Base-by-base conservation (phyloP, 1,284 basidiomycete species). In the Moesziomyces sp. region DNA sequence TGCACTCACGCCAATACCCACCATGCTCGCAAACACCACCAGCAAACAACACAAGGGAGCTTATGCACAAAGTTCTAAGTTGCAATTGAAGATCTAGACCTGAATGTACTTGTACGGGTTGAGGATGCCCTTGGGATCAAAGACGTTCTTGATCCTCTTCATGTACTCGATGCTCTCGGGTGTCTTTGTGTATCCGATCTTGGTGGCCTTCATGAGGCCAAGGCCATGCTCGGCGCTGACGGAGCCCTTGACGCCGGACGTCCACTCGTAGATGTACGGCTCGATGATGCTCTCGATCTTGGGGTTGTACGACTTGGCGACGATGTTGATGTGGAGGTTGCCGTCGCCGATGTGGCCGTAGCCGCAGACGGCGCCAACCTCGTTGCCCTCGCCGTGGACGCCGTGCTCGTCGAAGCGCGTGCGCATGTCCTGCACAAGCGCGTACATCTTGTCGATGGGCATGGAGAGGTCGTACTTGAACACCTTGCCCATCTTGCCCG, bases 391-490 rank as follows among this genome's bases (percentile, higher is more conserved):
- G 11, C 90, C 89, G 57, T 93, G 85, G 23, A 97, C 85, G 0
- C 92, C 94, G 71, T 90, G 89, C 40, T 90, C 89, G 38, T 88
- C 85, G 48, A 98, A 86, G 55, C 90, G 90, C 59, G 90, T 89
- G 60, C 92, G 87, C 52, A 95, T 91, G 45, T 88, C 87, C 78
- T 96, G 91, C 23, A 98, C 93, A 11, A 97, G 89, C 28, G 89
- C 88, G 86, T 98, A 92, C 89, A 99, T 99, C 77, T 90, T 89
- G 21, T 89, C 87, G 5, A 97, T 88, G 3, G 96, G 96, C 35
- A 99, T 90, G 19, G 93, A 95, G 44, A 99, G 89, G 81, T 99
- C 97, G 85, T 99, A 99, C 87, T 99, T 99, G 88, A 97, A 99
- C 6, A 92, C 91, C 76, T 93, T 93, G 47, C 97, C 97, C 83